Conservation (phyloP, 2,329 filamentous ascomycete genomes). For the Phyllosticta citribraziliensis region DNA sequence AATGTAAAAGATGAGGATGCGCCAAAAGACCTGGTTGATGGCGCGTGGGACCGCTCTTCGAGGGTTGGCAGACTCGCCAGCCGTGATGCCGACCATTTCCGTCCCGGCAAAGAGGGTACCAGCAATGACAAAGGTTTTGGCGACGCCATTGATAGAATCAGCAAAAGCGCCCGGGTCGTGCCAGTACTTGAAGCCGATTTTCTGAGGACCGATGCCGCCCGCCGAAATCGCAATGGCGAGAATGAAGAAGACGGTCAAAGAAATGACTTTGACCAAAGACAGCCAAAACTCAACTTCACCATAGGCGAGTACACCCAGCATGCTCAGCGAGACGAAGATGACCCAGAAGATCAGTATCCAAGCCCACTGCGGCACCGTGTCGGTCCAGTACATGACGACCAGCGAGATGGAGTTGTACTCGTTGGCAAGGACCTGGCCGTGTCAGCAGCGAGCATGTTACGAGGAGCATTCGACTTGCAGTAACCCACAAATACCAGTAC, state of each 20-base stretch:
- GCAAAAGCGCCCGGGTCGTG: constrained; percentile 17
- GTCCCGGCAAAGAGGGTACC: constrained; percentile 14
- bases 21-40: constrained; percentile 36
- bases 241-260: constrained; percentile 14
- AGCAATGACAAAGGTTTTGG: constrained; percentile 14
- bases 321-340: constrained; percentile 32
- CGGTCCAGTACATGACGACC: constrained; percentile 37
- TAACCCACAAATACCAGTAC: constrained; percentile 36
- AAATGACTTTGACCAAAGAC: constrained; percentile 12
- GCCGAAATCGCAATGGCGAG: constrained; percentile 13
- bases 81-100: constrained; percentile 29
- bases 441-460: neutral
- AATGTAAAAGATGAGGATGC: constrained; percentile 35
- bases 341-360: constrained; percentile 40
- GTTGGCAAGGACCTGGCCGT: constrained; percentile 22
- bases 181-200: constrained; percentile 28
- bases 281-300: constrained; percentile 44
- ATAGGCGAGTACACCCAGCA: constrained; percentile 37
- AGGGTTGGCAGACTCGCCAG: constrained; percentile 55
- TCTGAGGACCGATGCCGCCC: constrained; percentile 13
- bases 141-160: constrained; percentile 14
- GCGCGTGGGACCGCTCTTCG: constrained; percentile 56
- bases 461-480: constrained; percentile 16
- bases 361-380: constrained; percentile 34
- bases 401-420: constrained; percentile 37